phyloP scores from a whole-genome alignment of 1,139 yeast genomes.

The Taphrina confusa region DNA sequence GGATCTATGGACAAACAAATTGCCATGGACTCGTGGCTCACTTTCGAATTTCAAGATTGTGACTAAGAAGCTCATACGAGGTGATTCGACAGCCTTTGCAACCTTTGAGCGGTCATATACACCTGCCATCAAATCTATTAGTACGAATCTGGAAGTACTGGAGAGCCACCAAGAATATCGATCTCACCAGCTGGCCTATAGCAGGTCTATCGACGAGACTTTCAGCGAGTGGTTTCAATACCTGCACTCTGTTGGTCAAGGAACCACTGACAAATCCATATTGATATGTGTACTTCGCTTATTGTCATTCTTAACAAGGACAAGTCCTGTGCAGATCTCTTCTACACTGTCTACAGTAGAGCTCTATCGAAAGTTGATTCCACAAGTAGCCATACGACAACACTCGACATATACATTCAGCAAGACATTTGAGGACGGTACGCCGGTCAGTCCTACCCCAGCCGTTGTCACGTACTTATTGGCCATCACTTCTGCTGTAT shows the following conservation, averaged over 20 bases:
- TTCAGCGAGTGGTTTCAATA: background rate
- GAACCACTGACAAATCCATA: background rate
- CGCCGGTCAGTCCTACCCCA: slow-evolving; percentile 1
- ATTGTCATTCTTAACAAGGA: background rate
- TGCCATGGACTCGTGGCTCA: slow-evolving; percentile 23
- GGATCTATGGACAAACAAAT: background rate
- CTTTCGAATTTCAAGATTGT: background rate
- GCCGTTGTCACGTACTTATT: background rate
- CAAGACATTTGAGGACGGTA: slow-evolving; percentile 2
- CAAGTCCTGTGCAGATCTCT: background rate
- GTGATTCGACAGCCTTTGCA: background rate
- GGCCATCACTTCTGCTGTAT: background rate
- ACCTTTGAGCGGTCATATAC: slow-evolving; percentile 2
- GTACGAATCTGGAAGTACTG: slow-evolving; percentile 1
- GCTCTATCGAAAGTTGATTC: background rate
- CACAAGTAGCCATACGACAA: background rate
- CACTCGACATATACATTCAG: background rate
- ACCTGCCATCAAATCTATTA: background rate
- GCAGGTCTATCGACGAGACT: background rate
- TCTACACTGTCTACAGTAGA: background rate
- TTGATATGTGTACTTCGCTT: slow-evolving; percentile 2
- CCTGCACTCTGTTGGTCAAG: background rate
- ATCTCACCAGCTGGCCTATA: background rate
- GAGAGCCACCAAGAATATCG: background rate
- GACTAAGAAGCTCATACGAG: slow-evolving; percentile 16